Base-by-base conservation (phyloP, 1,284 basidiomycete species). In the Ustanciosporium gigantosporum region DNA sequence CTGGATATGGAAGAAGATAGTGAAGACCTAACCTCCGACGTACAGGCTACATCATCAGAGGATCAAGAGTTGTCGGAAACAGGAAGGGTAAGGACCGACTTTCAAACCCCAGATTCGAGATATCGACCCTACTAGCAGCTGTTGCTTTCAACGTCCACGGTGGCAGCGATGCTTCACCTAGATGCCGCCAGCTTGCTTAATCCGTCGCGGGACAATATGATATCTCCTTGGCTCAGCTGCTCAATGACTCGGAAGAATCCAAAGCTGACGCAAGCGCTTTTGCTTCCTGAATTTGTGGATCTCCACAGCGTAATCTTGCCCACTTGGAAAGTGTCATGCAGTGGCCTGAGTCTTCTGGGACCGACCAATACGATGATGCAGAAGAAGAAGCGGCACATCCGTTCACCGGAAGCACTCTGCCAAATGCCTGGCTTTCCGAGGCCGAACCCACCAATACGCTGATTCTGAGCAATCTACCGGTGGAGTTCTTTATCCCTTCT, bases 1-100 rank as follows among this genome's bases (percentile, higher is more conserved):
- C 80, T 86, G 56, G 84, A 87, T 60, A 74, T 16, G 15, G 41
- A 37, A 8, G 47, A 45, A 6, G 53, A 20, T 24, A 27, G 35
- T 22, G 31, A 40, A 9, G 49, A 31, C 24, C 14, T 36, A n/a
- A 38, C 38, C 5, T 17, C 35, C 34, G 46, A 49, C 36, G 20
- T 36, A 15, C 25, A 25, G 24, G 36, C 35, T 14, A 24, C 6
- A 13, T 25, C 14, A 35, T 31, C n/a, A 32, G 60, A 36, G 3
- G 79, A 79, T 5, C 78, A 78, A 20, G 87, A 86, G 25, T 82
- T 89, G 57, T 88, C 85, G 74, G 87, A 88, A 80, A 86, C 87
- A 66, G 91, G 91, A 81, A 87, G 89, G 88, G 90, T 94, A 87
- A 90, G 90, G 86, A 88, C 85, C 79, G 86, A 90, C 87, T 89